phyloP scores from a whole-genome alignment of 805 yeast genomes.

The Yamadazyma philogaea region DNA sequence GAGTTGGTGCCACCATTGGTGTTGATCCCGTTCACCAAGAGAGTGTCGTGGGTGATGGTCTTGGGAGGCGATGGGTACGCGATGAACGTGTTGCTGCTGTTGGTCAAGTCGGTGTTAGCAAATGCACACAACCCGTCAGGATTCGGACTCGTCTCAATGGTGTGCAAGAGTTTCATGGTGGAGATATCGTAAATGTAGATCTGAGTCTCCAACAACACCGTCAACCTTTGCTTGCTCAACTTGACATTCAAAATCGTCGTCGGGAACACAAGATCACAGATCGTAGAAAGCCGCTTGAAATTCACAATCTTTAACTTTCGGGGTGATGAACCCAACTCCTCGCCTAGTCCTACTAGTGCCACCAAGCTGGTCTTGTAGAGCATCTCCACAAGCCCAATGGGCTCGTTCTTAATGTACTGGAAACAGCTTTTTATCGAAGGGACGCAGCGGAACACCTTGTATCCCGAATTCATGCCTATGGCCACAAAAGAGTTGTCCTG shows the following conservation, averaged over 20 bases:
- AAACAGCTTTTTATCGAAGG: slow-evolving; percentile 29
- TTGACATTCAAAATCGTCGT: slow-evolving; percentile 39
- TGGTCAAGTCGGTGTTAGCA: slow-evolving; percentile 30
- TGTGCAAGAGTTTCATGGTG: slow-evolving; percentile 41
- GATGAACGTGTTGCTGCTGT: slow-evolving; percentile 47
- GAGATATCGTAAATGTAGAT: slow-evolving; percentile 42
- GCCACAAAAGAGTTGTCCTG: slow-evolving; percentile 86
- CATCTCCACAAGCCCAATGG: slow-evolving; percentile 81
- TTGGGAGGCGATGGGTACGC: slow-evolving; percentile 80
- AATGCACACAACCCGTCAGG: slow-evolving; percentile 57
- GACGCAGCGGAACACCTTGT: slow-evolving; percentile 80
- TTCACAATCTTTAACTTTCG: slow-evolving; percentile 78
- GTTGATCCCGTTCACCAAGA: slow-evolving; percentile 39
- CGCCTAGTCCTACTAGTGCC: slow-evolving; percentile 79
- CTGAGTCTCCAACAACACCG: slow-evolving; percentile 42
- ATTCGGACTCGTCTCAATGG: slow-evolving; percentile 44
- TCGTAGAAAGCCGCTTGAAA: slow-evolving; percentile 60
- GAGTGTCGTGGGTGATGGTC: slow-evolving; percentile 41
- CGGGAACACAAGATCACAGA: slow-evolving; percentile 44
- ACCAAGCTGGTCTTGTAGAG: slow-evolving; percentile 82
- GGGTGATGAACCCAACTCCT: slow-evolving; percentile 69
- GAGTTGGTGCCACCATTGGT: slow-evolving; percentile 41
- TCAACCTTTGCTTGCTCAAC: slow-evolving; percentile 30
- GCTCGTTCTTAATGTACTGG: slow-evolving; percentile 40
- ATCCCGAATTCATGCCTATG: slow-evolving; percentile 62